Base-by-base conservation (phyloP, 495 filamentous ascomycete genomes). In the Neurospora sp. region DNA sequence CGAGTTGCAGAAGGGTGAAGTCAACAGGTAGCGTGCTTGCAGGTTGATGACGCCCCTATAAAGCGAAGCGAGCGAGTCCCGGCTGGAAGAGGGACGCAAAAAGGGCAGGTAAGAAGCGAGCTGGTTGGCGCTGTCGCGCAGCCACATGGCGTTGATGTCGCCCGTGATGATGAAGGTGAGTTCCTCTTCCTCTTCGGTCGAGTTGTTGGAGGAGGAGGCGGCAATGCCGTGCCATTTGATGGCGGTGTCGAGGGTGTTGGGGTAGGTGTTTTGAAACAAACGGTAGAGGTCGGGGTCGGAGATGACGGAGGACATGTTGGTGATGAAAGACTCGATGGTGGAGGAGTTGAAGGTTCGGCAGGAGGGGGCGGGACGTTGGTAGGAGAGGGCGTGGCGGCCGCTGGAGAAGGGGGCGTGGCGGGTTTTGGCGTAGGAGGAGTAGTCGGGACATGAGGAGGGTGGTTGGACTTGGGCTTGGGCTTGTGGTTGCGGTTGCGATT, bases 101-200 rank as follows among this genome's bases (percentile, higher is more conserved):
- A 91, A 73, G 0, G 87, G 81, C 40, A 88, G 84, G 78, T 92
- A 92, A 40, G 85, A 87, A 72, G 89, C 86, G 76, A 92, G 80
- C 77, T 92, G 90, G 77, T 91, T 91, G 40, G 89, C 86, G 37
- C 86, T 89, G 76, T 91, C 90, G 38, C 90, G 85, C 65, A 92
- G 82, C 90, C 90, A 92, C 89, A 91, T 91, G 69, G 90, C 90
- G 78, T 89, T 83, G 81, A 97, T 97, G 79, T 97, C 93, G 37
- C 83, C 83, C 1, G 83, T 86, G 48, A 82, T 82, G 71, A 86
- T 72, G 71, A 87, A 86, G 65, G 84, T 80, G 39, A 86, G 82
- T 71, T 85, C 35, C 6, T 37, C 35, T 37, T 37, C 35, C 35
- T 37, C 80, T 73, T 87, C 84, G 39, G 77, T 79, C 4, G 77